Conservation (phyloP, 2,329 filamentous ascomycete genomes). For the Fusarium sp. region DNA sequence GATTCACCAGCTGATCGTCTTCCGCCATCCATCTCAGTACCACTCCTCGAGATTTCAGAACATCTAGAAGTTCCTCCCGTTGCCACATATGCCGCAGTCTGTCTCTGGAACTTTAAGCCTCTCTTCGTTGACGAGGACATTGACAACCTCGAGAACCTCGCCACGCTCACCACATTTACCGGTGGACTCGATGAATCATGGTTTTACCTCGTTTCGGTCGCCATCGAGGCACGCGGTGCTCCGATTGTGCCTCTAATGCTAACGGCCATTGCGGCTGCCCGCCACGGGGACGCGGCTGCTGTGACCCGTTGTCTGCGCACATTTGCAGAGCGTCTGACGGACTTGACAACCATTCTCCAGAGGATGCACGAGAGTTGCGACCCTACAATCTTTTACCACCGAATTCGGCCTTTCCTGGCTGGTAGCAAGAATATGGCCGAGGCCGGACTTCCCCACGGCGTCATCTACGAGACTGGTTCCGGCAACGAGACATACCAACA, state of each 20-base stretch:
- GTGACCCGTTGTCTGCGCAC: conserved; percentile 82
- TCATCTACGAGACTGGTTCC: conserved; percentile 86
- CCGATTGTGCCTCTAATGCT: conserved; percentile 92
- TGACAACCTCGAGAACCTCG: conserved; percentile 87
- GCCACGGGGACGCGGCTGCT: conserved; percentile 73
- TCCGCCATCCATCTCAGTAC: conserved; percentile 84
- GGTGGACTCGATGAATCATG: conserved; percentile 96
- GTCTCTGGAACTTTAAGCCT: conserved; percentile 97
- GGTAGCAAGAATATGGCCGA: conserved; percentile 98
- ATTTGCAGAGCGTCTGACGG: conserved; percentile 90
- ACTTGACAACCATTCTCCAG: conserved; percentile 81
- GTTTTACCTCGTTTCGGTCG: conserved; percentile 97
- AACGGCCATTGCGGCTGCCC: conserved; percentile 83
- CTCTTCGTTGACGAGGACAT: conserved; percentile 86
- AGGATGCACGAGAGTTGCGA: conserved; percentile 97
- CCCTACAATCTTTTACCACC: conserved; percentile 93
- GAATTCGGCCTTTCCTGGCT: conserved; percentile 94
- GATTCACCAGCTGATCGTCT: conserved; percentile 82
- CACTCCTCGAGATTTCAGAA: conserved; percentile 80
- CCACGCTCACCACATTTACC: conserved; percentile 90
- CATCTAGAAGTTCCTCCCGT: conserved; percentile 90
- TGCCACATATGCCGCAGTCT: conserved; percentile 91
- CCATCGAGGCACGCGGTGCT: conserved; percentile 92
- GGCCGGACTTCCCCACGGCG: conserved; percentile 87
- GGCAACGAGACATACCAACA: conserved; percentile 78